Base-by-base conservation (phyloP, 768 basidiomycete genomes). In the Leccinum pellstonianum region DNA sequence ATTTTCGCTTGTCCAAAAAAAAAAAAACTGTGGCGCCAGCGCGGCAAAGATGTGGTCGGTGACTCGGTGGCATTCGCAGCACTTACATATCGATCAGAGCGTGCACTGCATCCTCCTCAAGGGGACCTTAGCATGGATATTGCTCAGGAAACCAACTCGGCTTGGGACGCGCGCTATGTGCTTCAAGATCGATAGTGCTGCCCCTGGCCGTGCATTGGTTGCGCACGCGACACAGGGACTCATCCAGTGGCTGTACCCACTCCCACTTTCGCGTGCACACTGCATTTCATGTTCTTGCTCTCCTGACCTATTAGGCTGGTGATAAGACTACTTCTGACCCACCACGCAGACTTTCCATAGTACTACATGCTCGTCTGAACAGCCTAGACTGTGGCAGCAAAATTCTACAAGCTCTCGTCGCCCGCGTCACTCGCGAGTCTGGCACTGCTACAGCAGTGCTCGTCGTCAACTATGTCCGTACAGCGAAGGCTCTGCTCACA, bases 101-200 rank as follows among this genome's bases (percentile, higher is more conserved):
- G 68, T 75, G 3, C 93, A 90, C 93, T 91, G 9, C 74, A 93
- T 86, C 68, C 75, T 29, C 62, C 78, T 94, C 59, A 91, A 90
- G 70, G n/a, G n/a, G n/a, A n/a, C n/a, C n/a, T 27, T 27, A 8
- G 27, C 7, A 27, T 27, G 27, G 23, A 23, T 23, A 23, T 23
- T 3, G 23, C 23, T 23, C 2, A 23, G 23, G 23, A 23, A 23
- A 23, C 23, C 12, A 64, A 61, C 35, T 25, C 62, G 5, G 58
- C 62, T 10, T 71, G 68, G 66, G 79, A 62, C 66, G 46, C n/a
- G 21, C 71, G 60, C 77, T 90, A 77, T 73, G 76, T 68, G 54
- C n/a, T n/a, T n/a, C 77, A 71, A 71, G 83, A 29, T n/a, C 75
- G 80, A 29, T 94, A 61, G 85, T 88, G 4, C 87, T 93, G 48